These are phyloP conservation scores for Fusarium virguliforme DNA, from an alignment of 2,329 filamentous ascomycete genomes.

Conservation along the genomic window DNA sequence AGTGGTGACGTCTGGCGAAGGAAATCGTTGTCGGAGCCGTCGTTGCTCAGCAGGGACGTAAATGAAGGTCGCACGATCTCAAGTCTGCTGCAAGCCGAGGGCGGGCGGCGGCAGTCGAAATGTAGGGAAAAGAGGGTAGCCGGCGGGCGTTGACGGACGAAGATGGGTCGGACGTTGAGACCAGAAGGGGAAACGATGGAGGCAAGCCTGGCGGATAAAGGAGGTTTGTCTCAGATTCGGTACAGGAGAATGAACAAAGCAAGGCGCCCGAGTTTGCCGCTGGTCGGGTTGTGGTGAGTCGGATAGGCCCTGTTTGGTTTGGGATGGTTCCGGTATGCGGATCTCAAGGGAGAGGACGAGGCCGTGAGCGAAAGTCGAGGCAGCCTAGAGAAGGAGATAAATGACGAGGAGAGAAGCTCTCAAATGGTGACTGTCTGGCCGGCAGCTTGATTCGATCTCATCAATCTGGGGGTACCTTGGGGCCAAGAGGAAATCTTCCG, in stretches of 20 bases:
- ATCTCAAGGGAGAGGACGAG: conserved; percentile 49
- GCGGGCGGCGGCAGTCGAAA: conserved; percentile 48
- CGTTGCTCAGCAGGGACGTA: conserved; percentile 34
- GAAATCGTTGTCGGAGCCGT: conserved; percentile 22
- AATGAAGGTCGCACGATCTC: conserved; percentile 37
- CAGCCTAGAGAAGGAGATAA: conserved; percentile 16
- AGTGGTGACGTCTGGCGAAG: conserved; percentile 7
- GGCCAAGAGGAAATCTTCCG: conserved; percentile 15
- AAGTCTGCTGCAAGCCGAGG: conserved; percentile 47
- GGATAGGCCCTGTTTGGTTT: conserved; percentile 31
- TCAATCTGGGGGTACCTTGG: conserved; percentile 41
- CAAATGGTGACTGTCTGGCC: conserved; percentile 36
- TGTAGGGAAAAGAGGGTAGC: conserved; percentile 39
- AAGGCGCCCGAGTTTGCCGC: conserved; percentile 39
- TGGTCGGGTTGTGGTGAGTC: conserved; percentile 32
- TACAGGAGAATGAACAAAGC: conserved; percentile 44
- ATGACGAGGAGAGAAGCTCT: conserved; percentile 20
- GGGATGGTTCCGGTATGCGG: conserved; percentile 33
- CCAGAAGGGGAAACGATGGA: conserved; percentile 44
- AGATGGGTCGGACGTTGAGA: conserved; percentile 35
- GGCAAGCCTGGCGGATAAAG: conserved; percentile 43
- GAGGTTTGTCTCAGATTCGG: conserved; percentile 49
- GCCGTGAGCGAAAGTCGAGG: conserved; percentile 31
- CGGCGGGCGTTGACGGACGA: conserved; percentile 25
- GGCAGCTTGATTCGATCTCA: conserved; percentile 45